Percentiles rank a stretch among this genome's conserved stretches.
These are phyloP conservation scores for Pulveroboletus sp. DNA, from an alignment of 768 basidiomycete genomes.

Conservation along the genomic window DNA sequence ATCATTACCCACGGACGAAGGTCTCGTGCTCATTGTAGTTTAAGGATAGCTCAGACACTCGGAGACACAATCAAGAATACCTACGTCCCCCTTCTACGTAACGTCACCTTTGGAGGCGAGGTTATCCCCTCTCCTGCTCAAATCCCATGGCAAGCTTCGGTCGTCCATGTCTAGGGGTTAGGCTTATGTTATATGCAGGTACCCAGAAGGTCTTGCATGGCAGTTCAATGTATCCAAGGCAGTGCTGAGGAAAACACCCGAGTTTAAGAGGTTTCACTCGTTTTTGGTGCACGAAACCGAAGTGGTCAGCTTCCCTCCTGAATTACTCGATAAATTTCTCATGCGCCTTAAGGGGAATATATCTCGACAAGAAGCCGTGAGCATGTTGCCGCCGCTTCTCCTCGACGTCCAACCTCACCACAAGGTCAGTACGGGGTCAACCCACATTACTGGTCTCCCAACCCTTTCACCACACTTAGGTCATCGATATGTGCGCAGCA, in stretches of 20 bases:
- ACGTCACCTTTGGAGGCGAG: conserved; percentile 73
- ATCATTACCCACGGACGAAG: not conserved
- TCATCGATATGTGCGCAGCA: conserved; percentile 97
- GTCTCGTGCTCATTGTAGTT: conserved; percentile 6
- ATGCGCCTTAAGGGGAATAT: conserved; percentile 73
- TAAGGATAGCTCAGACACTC: conserved; percentile 64
- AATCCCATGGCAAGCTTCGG: conserved; percentile 66
- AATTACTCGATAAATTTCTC: not conserved
- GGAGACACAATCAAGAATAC: conserved; percentile 72
- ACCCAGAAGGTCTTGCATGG: conserved; percentile 94
- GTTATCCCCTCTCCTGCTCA: conserved; percentile 73
- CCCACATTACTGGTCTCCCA: not conserved
- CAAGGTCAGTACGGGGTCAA: conserved; percentile 39
- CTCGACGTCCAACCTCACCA: conserved; percentile 94
- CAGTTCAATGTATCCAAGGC: conserved; percentile 91
- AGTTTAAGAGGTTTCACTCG: conserved; percentile 92
- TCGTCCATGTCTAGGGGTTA: not conserved
- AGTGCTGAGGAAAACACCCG: conserved; percentile 77
- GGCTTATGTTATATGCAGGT: conserved; percentile 46
- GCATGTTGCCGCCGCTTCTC: conserved; percentile 97
- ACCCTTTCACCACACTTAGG: conserved; percentile 35
- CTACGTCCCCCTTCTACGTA: conserved; percentile 72
- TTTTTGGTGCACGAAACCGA: conserved; percentile 98
- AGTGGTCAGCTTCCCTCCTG: conserved; percentile 55
- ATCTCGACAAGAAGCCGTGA: conserved; percentile 94